A percentile compares a stretch with the other conserved stretches of the same genome.
phyloP scores from a whole-genome alignment of 75 land plant genomes.

The Cunninghamia lanceolata region DNA sequence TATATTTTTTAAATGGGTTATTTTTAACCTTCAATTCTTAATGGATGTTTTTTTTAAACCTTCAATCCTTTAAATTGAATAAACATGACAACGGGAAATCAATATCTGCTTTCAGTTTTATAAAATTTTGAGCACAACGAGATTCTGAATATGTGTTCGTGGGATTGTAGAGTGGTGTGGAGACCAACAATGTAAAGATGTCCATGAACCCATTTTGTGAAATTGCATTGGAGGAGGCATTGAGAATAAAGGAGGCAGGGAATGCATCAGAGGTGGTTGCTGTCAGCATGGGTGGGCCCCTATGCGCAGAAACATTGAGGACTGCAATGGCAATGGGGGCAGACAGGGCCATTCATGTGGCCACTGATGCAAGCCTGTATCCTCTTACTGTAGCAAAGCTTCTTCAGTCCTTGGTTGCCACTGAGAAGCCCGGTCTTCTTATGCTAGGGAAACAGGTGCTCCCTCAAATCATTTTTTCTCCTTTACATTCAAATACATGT shows the following conservation, averaged over 20 bases:
- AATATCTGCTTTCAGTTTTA: not conserved
- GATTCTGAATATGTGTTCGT: not conserved
- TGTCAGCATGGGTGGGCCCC: conserved; percentile 70
- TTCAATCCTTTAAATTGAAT: not conserved
- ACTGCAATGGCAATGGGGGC: conserved; percentile 98
- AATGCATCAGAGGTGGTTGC: conserved; percentile 78
- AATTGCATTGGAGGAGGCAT: conserved; percentile 89
- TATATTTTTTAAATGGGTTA: too few relatives aligned
- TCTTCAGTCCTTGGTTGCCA: conserved; percentile 52
- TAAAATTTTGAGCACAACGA: not conserved
- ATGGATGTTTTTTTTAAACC: too few relatives aligned
- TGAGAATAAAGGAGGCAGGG: conserved; percentile 74
- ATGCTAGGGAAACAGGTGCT: conserved; percentile 88
- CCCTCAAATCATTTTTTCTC: not conserved
- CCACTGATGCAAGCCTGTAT: conserved; percentile 25
- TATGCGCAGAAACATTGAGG: conserved; percentile 76
- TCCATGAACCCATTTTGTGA: conserved; percentile 98
- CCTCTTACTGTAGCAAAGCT: conserved; percentile 82
- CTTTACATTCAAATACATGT: not conserved
- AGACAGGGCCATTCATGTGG: conserved; percentile 85
- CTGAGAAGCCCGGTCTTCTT: conserved; percentile 73
- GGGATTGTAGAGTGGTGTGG: conserved; percentile 68
- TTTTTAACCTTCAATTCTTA: not conserved
- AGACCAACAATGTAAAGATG: conserved; percentile 89
- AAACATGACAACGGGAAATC: not conserved